phyloP scores from a whole-genome alignment of 305 asterid genomes.

The Rubia peregrina region DNA sequence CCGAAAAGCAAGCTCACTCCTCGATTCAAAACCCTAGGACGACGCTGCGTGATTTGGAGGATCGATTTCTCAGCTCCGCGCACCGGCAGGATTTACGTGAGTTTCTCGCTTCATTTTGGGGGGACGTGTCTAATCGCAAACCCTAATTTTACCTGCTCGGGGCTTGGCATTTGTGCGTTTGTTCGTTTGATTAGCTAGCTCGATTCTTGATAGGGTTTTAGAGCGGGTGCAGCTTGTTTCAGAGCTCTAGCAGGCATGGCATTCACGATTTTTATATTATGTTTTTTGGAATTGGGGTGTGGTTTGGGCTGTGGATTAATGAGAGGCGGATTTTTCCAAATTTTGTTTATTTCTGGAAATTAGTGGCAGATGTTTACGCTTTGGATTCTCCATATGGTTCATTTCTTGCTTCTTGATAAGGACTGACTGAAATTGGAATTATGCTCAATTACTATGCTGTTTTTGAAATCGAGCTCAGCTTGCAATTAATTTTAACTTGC shows the following conservation, averaged over 20 bases:
- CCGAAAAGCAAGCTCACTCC: slow-evolving; percentile 9
- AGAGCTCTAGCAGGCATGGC: slow-evolving; percentile 4
- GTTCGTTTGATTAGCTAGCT: not conserved
- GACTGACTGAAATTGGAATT: not conserved
- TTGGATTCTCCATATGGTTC: slow-evolving; percentile 2
- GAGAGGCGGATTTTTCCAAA: not conserved
- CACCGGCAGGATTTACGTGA: slow-evolving; percentile 21
- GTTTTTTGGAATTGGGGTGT: slow-evolving; percentile 10
- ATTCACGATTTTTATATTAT: not conserved
- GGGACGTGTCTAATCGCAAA: slow-evolving; percentile 7
- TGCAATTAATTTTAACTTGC: not conserved
- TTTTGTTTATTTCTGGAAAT: slow-evolving; percentile 8
- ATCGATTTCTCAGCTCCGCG: slow-evolving; percentile 24
- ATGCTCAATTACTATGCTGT: not conserved
- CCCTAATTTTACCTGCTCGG: slow-evolving; percentile 19
- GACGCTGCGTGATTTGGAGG: slow-evolving; percentile 18
- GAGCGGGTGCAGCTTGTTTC: not conserved
- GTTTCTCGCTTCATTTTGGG: slow-evolving; percentile 14
- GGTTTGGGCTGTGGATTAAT: not conserved
- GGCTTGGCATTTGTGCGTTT: not conserved
- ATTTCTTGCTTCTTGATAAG: not conserved
- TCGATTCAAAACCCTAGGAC: slow-evolving; percentile 45
- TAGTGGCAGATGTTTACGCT: not conserved
- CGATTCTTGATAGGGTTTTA: slow-evolving; percentile 13
- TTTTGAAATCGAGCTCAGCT: not conserved